Evolutionary conservation across 2,329 filamentous ascomycete species (phyloP), one percentile per base, ranked within the genome.

Genomic region (Claviceps humidiphila): DNA sequence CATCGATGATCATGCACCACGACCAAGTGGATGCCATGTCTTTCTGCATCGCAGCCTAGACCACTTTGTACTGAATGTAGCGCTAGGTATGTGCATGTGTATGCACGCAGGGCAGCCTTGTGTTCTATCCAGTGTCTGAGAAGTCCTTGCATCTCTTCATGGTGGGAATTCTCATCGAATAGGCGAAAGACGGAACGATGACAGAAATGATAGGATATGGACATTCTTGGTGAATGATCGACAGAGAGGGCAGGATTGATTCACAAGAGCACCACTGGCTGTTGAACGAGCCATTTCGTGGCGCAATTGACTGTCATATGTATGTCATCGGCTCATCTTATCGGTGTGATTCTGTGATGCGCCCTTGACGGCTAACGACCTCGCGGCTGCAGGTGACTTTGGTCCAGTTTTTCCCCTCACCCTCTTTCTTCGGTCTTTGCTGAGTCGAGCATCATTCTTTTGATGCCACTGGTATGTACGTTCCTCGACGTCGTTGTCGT

Each of bases 31-130:
- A 41, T 51, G 30, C 41, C 11, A 43, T 50, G 30, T 34, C 30
- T 14, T 50, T 20, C 42, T 44, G 49, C 49, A 40, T 51, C 34
- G 26, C 49, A 26, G 42, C n/a, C 49, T 34, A 46, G 46, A 43
- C 22, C 34, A 46, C 34, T 51, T 22, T 34, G 42, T 30, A 30
- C 30, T 37, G 26, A 26, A 14, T 22, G 24, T 46, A 34, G 41
- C 20, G 9, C 43, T 7, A 22, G 3, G 22, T 22, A 6, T 26
- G 22, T 45, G 6, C 22, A 45, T 45, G 43, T 34, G 16, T 44
- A 43, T 34, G 30, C n/a, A 50, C 11, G 20, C 49, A 43, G 46
- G 38, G 41, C 50, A 51, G 44, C 50, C 50, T 51, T 38, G 8
- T 47, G 14, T n/a, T 42, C 37, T 47, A 14, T 24, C 43, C 24